Base-by-base conservation (phyloP, 1,139 yeast species). In the Blastobotrys illinoisensis region DNA sequence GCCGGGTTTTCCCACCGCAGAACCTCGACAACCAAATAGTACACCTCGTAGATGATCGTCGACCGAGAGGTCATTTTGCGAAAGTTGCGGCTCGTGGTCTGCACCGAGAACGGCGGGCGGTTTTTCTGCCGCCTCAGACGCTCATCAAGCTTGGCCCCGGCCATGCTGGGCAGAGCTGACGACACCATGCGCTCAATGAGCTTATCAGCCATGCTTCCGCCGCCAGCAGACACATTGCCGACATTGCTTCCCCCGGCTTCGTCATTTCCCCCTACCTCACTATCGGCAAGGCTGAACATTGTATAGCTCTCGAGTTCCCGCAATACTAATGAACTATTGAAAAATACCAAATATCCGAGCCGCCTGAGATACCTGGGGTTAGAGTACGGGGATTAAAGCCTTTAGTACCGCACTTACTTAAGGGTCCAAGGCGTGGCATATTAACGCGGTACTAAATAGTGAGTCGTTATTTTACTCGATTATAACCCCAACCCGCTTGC, bases 101-200 rank as follows among this genome's bases (percentile, higher is more conserved):
- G 87, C 51, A 88, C 81, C 24, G 89, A 83, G 43, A 89, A 71
- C 16, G 82, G 81, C 0, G 96, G 95, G 51, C 95, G 70, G 18
- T 75, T 69, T 58, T 80, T 80, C 56, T 87, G 89, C 66, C 16
- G 67, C 75, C 2, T 71, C 68, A 24, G 67, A 57, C 51, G 75
- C 74, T 2, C 82, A 56, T 54, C 55, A 2, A 51, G 47, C 21
- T 49, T 46, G 2, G 46, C 23, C 19, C 36, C 46, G n/a, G 51
- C 32, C 9, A 85, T 76, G 4, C 86, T 77, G 0, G 95, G 95
- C 40, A 88, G 72, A 4, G 90, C 83, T 83, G 87, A 82, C 26
- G 81, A 74, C 2, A 88, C 74, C 45, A 87, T 73, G 62, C 82
- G 79, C 64, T 88, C 96, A 62, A 88, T 78, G 52, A 88, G 69